Base-by-base conservation (phyloP, 495 filamentous ascomycete genomes). In the Aspergillus avenaceus region DNA sequence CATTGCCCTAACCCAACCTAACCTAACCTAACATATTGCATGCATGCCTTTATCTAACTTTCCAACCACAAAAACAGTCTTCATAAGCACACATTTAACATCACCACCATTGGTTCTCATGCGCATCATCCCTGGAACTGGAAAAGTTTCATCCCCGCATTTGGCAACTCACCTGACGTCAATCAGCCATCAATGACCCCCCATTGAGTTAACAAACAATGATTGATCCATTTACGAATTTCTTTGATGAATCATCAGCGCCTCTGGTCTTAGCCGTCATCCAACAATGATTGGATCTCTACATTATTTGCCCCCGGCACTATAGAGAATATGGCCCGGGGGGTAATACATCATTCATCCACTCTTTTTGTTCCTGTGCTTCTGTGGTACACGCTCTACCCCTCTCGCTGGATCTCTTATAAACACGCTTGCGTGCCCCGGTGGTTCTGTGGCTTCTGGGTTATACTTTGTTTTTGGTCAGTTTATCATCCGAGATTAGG, bases 81-180 rank as follows among this genome's bases (percentile, higher is more conserved):
- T n/a, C n/a, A n/a, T n/a, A n/a, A n/a, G n/a, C 28, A 31, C 8
- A 13, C 9, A 31, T 31, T 3, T 11, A 31, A 31, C 9, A 8
- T 13, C 9, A 8, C 8, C 9, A 31, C 8, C 3, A 31, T 31
- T 31, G 28, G 28, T 13, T 31, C 28, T 11, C 9, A 11, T 13
- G 3, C 28, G 9, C 28, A 31, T 31, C n/a, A 31, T 31, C 34
- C 34, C 5, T 38, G 34, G 34, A 9, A 38, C 8, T 19, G 7
- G 2, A 2, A 38, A 38, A 38, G 34, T 38, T 38, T 38, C 34
- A 21, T 40, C 49, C 48, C 49, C 49, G 49, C 49, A 51, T 44
- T 37, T 36, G 48, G 22, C 40, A 50, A 50, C 41, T 28, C 41
- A 34, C 32, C 32, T 52, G 49, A 52, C 49, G 49, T 51, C 49